Base-by-base conservation (phyloP, 257 asterid species). In the Solanum chmielewskii region DNA sequence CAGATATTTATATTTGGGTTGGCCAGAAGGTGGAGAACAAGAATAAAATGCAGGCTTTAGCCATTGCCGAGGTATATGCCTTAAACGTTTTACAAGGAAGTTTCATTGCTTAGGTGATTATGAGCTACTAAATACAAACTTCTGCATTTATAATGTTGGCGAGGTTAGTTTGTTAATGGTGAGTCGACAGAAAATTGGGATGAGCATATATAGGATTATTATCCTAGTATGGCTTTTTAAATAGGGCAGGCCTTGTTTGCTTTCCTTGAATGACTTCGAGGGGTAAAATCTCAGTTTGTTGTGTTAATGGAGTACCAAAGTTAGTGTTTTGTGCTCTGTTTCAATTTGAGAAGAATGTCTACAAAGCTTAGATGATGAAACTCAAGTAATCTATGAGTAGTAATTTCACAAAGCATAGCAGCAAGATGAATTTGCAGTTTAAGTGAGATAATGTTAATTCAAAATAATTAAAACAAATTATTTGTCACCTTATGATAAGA, bases 1-100 rank as follows among this genome's bases (percentile, higher is more conserved):
- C 95, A 7, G 98, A 96, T 88, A 92, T 97, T 88, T 96, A 90
- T 89, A 94, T 97, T 66, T 97, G 99, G 99, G 98, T 97, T 44
- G 99, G 99, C 71, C 96, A 93, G 74, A 91, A 91, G 83, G 98
- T 97, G 73, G 98, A 93, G 75, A 41, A 95, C 56, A 94, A 94
- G 91, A 91, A 84, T 78, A 97, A 94, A 92, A 89, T 86, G 89
- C 93, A 91, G 89, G 98, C 99, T 87, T 90, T 96, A 88, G 89
- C 89, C 86, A 89, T 95, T 69, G 99, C 95, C 68, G 94, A 96
- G 99, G 99, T 96, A 92, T 96, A 92, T 39, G 68, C 47, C 29
- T 89, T 83, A 66, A 45, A 66, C 68, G 11, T 42, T 80, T 60
- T 66, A 35, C 23, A 27, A 33, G 64, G 52, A 81, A 81, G 70